Percentiles rank a stretch among this genome's conserved stretches.
phyloP scores from a whole-genome alignment of 1,284 basidiomycete genomes.

The Amylostereum chailletii region DNA sequence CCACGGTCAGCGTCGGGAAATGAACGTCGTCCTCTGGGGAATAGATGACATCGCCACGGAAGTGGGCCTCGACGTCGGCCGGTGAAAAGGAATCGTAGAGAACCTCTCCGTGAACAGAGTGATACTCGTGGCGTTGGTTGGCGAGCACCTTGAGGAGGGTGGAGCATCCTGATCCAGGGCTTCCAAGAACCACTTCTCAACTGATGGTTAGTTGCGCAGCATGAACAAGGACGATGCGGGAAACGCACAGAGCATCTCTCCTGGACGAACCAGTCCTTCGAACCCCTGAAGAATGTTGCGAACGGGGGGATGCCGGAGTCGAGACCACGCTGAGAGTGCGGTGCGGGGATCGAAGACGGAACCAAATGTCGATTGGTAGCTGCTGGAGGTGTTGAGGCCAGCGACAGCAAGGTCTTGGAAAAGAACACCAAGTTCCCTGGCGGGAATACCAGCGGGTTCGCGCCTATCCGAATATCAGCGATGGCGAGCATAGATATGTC shows the following conservation, averaged over 20 bases:
- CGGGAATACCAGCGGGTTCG: slow-evolving; percentile 19
- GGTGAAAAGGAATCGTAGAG: slow-evolving; percentile 46
- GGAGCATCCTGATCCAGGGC: slow-evolving; percentile 30
- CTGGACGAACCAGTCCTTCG: too few relatives aligned
- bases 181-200: too few relatives aligned
- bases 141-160: slow-evolving; percentile 48
- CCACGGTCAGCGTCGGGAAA: slow-evolving; percentile 47
- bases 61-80: slow-evolving; percentile 33
- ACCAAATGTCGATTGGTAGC: slow-evolving; percentile 5
- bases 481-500: not conserved
- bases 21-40: slow-evolving; percentile 40
- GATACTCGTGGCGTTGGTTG: slow-evolving; percentile 39
- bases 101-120: slow-evolving; percentile 32
- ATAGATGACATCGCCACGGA: slow-evolving; percentile 15
- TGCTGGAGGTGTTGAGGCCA: slow-evolving; percentile 20
- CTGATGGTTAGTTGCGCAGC: too few relatives aligned
- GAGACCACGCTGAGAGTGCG: too few relatives aligned
- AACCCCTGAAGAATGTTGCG: too few relatives aligned
- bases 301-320: too few relatives aligned
- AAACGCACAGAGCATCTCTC: too few relatives aligned
- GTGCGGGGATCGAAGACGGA: too few relatives aligned
- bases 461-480: slow-evolving; percentile 11
- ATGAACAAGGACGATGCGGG: too few relatives aligned
- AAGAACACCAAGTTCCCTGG: slow-evolving; percentile 26
- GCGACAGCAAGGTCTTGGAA: slow-evolving; percentile 27